Percentiles rank a stretch among this genome's conserved stretches.
These are phyloP conservation scores for Drechslerella coelobrocha DNA, from an alignment of 2,329 filamentous ascomycete genomes.

Conservation along the genomic window DNA sequence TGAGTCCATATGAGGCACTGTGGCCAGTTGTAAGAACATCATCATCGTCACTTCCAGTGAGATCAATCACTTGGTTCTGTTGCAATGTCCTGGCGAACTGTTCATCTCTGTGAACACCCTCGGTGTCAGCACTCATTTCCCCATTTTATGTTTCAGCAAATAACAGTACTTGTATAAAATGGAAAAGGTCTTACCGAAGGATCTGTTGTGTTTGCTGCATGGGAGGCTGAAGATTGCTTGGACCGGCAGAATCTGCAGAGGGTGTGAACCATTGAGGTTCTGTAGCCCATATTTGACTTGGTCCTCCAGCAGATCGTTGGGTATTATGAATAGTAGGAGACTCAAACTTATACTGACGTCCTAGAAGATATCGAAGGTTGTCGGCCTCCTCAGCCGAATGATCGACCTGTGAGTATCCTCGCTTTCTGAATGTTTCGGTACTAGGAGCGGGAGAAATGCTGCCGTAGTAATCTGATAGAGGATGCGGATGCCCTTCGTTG, in stretches of 20 bases:
- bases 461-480: not conserved
- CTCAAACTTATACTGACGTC: not conserved
- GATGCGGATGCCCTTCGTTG: not conserved
- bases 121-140: not conserved
- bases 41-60: conserved; percentile 34
- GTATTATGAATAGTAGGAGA: too few species aligned
- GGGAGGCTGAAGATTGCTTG: not conserved
- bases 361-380: conserved; percentile 26
- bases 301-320: too few species aligned
- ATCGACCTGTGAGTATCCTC: conserved; percentile 37
- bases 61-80: conserved; percentile 22
- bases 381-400: conserved; percentile 18
- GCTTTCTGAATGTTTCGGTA: conserved; percentile 10
- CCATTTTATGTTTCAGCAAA: too few species aligned
- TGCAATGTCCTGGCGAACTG: conserved; percentile 11
- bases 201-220: conserved; percentile 1
- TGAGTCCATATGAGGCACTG: too few species aligned
- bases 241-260: not conserved
- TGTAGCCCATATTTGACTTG: too few species aligned
- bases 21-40: not conserved
- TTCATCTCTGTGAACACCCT: conserved; percentile 18
- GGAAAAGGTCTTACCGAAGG: conserved; percentile 5
- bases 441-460: not conserved
- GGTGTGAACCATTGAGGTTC: too few species aligned
- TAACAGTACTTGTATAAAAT: not conserved